A percentile compares a stretch with the other conserved stretches of the same genome.
phyloP scores from a whole-genome alignment of 768 basidiomycete genomes.

The Lactarius psammicola region DNA sequence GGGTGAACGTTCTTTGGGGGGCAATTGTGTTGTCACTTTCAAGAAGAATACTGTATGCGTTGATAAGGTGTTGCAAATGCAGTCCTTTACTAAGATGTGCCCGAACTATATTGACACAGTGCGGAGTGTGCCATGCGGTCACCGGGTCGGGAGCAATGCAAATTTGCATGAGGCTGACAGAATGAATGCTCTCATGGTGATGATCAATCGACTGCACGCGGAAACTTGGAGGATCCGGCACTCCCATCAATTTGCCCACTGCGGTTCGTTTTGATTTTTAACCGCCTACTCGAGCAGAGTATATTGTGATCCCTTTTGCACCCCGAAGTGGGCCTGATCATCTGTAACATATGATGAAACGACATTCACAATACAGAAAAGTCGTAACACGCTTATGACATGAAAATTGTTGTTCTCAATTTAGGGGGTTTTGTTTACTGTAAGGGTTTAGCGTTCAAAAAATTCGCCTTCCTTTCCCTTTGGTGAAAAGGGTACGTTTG shows the following conservation, averaged over 20 bases:
- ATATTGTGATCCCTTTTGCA: not conserved
- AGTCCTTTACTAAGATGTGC: not conserved
- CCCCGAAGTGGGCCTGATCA: not conserved
- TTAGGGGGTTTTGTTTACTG: not conserved
- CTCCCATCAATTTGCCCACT: not conserved
- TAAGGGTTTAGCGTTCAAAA: too few relatives aligned
- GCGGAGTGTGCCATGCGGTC: not conserved
- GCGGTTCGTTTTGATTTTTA: not conserved
- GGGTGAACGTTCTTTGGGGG: not conserved
- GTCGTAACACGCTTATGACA: not conserved
- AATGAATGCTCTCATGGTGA: not conserved
- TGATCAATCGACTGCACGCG: not conserved
- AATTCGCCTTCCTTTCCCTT: not conserved
- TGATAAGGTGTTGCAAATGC: not conserved
- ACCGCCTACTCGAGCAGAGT: not conserved
- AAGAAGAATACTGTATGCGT: not conserved
- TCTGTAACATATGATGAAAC: not conserved
- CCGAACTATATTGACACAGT: too few relatives aligned
- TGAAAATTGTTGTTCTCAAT: not conserved
- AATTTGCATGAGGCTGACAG: not conserved
- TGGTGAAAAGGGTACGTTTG: too few relatives aligned
- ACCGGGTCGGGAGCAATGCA: not conserved
- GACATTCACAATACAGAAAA: not conserved
- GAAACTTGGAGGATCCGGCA: not conserved
- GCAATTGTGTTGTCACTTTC: not conserved